These are phyloP conservation scores for Monosporascus cannonballus DNA, from an alignment of 2,329 filamentous ascomycete species.

Conservation along the genomic window DNA sequence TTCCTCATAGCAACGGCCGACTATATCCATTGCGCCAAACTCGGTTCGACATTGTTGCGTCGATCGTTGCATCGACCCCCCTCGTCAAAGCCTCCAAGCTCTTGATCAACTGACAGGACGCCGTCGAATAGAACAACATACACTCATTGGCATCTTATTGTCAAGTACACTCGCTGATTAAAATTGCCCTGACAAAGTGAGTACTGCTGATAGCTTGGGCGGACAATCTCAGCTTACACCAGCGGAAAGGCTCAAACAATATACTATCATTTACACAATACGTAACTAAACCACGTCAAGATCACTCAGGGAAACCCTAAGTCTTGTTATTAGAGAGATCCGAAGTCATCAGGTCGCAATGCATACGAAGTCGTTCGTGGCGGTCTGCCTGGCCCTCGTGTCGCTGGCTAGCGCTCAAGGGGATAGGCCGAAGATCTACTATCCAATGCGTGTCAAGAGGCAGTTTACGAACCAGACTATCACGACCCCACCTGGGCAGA, in stretches of 20 bases:
- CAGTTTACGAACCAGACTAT: conserved; percentile 28
- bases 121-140: conserved; percentile 17
- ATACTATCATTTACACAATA: conserved; percentile 22
- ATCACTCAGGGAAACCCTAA: not conserved
- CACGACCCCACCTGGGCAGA: conserved; percentile 19
- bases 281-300: not conserved
- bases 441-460: conserved; percentile 36
- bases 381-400: conserved; percentile 31
- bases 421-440: conserved; percentile 36
- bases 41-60: too few species aligned
- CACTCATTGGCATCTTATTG: conserved; percentile 36
- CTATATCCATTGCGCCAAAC: not conserved
- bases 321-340: not conserved
- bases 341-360: conserved; percentile 18
- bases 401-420: conserved; percentile 29
- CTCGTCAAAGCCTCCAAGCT: too few species aligned
- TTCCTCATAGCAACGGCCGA: not conserved
- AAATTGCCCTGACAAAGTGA: conserved; percentile 31
- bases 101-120: conserved; percentile 10
- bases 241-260: conserved; percentile 11
- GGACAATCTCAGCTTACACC: not conserved
- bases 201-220: conserved; percentile 14
- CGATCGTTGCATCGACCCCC: too few species aligned
- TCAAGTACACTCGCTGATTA: conserved; percentile 41
- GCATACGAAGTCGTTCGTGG: conserved; percentile 23